Base-by-base conservation (phyloP, 768 basidiomycete genomes). In the Hypholoma sublateritium region DNA sequence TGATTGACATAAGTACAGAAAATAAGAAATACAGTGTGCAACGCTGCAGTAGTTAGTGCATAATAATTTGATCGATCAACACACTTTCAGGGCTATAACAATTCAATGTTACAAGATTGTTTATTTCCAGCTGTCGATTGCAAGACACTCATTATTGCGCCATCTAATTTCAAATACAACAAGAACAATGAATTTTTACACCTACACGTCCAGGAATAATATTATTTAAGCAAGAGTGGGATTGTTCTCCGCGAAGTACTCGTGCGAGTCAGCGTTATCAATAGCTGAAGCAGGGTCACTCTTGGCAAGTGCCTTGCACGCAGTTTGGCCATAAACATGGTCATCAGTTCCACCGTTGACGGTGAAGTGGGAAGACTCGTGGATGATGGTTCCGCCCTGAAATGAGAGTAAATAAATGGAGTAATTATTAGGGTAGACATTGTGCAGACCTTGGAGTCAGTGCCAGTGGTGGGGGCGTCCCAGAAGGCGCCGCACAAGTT, bases 241-340 rank as follows among this genome's bases (percentile, higher is more conserved):
- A 67, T 70, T 78, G 71, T 80, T 80, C 72, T 79, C 76, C 16
- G 78, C 74, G 62, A 78, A 79, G 69, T 79, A 79, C 55, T 81
- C 78, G 61, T 80, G 76, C 45, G 59, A 70, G 56, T 81, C 79
- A 16, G 78, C 78, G 57, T 80, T 80, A 36, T 56, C 19, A 49
- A 80, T 66, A 8, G 77, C 79, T 19, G 68, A 13, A 32, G 55
- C 50, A 21, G 77, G 71, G 67, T 71, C 72, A 67, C 71, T 76
- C 56, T 63, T 72, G n/a, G 81, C 79, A 12, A 81, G 70, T 9
- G 53, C 54, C 68, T 75, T 77, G 46, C 74, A 74, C 16, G 55
- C 66, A 34, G 65, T 66, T 65, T 82, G 80, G 54, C 79, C 78
- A 56, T 80, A 82, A 19, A 67, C 76, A 56, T 76, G 67, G 61